Evolutionary conservation across 2,329 filamentous ascomycete species (phyloP).

Genomic region (Intubia oerlemansii): DNA sequence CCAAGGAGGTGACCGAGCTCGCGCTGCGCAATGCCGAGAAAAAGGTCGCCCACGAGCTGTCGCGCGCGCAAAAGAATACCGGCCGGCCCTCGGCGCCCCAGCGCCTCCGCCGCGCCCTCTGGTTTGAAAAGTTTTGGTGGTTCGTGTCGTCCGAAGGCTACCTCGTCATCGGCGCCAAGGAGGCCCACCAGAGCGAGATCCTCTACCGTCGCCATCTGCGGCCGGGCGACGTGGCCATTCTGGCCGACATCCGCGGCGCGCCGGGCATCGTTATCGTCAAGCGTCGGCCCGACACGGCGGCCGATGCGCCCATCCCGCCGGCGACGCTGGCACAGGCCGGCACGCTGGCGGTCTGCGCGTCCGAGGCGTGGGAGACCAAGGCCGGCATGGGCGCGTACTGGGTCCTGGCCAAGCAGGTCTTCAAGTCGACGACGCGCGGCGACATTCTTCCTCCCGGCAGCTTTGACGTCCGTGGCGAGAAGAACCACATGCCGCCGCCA

Average conservation of each 20-base stretch:
- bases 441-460: slow-evolving; percentile 60
- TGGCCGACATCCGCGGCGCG: slow-evolving; percentile 73
- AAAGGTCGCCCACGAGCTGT: slow-evolving; percentile 70
- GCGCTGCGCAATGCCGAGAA: slow-evolving; percentile 79
- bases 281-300: slow-evolving; percentile 48
- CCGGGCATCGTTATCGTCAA: slow-evolving; percentile 64
- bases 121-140: slow-evolving; percentile 96
- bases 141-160: slow-evolving; percentile 95
- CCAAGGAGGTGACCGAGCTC: slow-evolving; percentile 55
- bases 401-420: slow-evolving; percentile 78
- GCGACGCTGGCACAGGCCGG: slow-evolving; percentile 84
- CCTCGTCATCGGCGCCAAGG: slow-evolving; percentile 71
- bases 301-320: slow-evolving; percentile 74
- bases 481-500: slow-evolving; percentile 76
- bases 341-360: slow-evolving; percentile 63
- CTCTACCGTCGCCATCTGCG: slow-evolving; percentile 73
- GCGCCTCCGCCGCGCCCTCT: slow-evolving; percentile 63
- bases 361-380: slow-evolving; percentile 88
- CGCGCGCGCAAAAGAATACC: slow-evolving; percentile 76
- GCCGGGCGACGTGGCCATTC: slow-evolving; percentile 80
- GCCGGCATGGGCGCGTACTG: slow-evolving; percentile 92
- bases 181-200: slow-evolving; percentile 75
- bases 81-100: slow-evolving; percentile 65
- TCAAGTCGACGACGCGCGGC: slow-evolving; percentile 60
- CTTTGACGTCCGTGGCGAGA: slow-evolving; percentile 68